phyloP scores from a whole-genome alignment of 2,329 filamentous ascomycete species.

The Apiospora kogelbergensis region DNA sequence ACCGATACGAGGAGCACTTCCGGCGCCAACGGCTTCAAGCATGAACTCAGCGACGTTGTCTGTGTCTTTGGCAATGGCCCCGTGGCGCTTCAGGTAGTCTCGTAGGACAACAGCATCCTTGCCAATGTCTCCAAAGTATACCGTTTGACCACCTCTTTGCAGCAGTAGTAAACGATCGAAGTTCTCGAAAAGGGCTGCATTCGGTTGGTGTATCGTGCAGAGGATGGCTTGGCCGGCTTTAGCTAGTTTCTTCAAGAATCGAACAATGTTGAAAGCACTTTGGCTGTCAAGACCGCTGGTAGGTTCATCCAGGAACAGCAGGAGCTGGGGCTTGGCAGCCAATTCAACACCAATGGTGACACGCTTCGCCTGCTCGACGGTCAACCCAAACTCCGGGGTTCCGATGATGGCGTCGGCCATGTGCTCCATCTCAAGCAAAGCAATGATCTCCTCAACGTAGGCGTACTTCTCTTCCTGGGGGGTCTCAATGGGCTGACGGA shows the following conservation, averaged over 20 bases:
- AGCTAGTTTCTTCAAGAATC: conserved; percentile 75
- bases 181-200: conserved; percentile 81
- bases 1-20: conserved; percentile 69
- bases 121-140: conserved; percentile 86
- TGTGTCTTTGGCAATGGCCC: conserved; percentile 55
- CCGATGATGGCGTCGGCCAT: conserved; percentile 62
- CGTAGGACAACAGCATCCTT: conserved; percentile 71
- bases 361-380: conserved; percentile 66
- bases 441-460: conserved; percentile 63
- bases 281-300: conserved; percentile 74
- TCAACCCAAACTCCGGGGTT: conserved; percentile 66
- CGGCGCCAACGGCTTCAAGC: conserved; percentile 81
- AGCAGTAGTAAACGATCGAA: conserved; percentile 82
- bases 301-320: conserved; percentile 78
- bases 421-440: conserved; percentile 57
- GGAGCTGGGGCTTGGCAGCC: conserved; percentile 75
- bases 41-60: conserved; percentile 75
- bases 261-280: conserved; percentile 74
- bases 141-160: conserved; percentile 74
- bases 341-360: conserved; percentile 92
- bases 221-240: conserved; percentile 84
- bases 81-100: conserved; percentile 58
- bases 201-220: conserved; percentile 90
- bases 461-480: conserved; percentile 55
- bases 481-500: conserved; percentile 56